Base-by-base conservation (phyloP, 2,329 filamentous ascomycete species). In the Thielaviopsis musarum region DNA sequence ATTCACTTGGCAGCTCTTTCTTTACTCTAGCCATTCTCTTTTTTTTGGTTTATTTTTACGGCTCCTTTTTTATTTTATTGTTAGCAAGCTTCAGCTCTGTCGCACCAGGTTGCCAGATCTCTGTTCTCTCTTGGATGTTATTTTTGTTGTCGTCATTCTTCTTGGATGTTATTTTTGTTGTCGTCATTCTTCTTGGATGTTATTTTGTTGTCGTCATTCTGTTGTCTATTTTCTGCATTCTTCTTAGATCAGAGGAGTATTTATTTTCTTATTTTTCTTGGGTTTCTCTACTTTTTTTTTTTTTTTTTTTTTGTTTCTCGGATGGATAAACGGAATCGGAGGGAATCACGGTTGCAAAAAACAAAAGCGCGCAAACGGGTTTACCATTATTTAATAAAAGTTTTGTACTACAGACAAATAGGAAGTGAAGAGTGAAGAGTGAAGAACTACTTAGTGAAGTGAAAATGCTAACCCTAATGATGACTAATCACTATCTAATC, bases 401-500 rank as follows among this genome's bases (percentile, higher is more conserved):
- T 34, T 34, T 34, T 34, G 5, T 10, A 9, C 6, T 34, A 34
- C 6, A 34, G 7, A 6, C 30, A 34, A 34, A 12, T 7, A 34
- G 2, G 30, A 34, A 34, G 24, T 26, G 24, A n/a, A n/a, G n/a
- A 26, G 24, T 26, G 24, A 26, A 26, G 24, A 3, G 3, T 34
- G 30, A 10, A 34, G 30, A 28, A 4, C 4, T 7, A 7, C 26
- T 28, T 34, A 10, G 30, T 10, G 10, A 34, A 34, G 10, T 4
- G 21, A 13, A 38, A 24, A 4, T 48, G 41, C 21, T 17, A 22
- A 49, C 54, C 54, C 54, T 49, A 22, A 17, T 13, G 10, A 28
- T 56, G 1, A 24, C 12, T 15, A 53, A 17, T n/a, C 45, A 9
- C 13, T 54, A 53, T 58, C 59, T 61, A 55, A 60, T 56, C 61